These are phyloP conservation scores for Barnettozyma wickerhamii DNA, from an alignment of 805 yeast species.

Conservation along the genomic window DNA sequence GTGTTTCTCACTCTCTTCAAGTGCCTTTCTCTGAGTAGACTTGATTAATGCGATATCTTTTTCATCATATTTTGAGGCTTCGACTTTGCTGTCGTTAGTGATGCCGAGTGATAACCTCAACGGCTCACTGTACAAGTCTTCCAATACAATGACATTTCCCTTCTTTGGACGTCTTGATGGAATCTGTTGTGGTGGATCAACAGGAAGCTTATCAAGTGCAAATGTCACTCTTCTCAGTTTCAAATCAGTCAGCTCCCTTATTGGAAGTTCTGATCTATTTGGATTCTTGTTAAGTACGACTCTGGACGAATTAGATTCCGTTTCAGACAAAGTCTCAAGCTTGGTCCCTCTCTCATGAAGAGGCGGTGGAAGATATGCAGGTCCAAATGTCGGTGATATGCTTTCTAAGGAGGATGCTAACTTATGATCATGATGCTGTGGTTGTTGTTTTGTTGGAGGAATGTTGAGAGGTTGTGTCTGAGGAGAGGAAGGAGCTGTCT, in stretches of 20 bases:
- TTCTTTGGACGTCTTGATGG: slow-evolving; percentile 79
- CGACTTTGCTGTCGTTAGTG: slow-evolving; percentile 37
- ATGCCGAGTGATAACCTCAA: slow-evolving; percentile 67
- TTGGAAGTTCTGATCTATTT: slow-evolving; percentile 32
- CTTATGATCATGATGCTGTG: background rate
- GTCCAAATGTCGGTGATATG: slow-evolving; percentile 13
- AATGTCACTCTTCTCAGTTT: slow-evolving; percentile 65
- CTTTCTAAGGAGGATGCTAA: slow-evolving; percentile 14
- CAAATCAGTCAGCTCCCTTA: slow-evolving; percentile 25
- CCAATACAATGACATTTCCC: slow-evolving; percentile 74
- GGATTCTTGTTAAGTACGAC: slow-evolving; percentile 44
- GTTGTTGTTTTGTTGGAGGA: slow-evolving; percentile 11
- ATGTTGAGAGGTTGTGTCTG: slow-evolving; percentile 16
- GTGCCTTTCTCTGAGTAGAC: slow-evolving; percentile 51
- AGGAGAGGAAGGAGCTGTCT: slow-evolving; percentile 17
- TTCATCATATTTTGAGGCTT: slow-evolving; percentile 21
- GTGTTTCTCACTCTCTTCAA: slow-evolving; percentile 62
- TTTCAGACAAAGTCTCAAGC: slow-evolving; percentile 4
- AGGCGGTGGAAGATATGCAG: slow-evolving; percentile 5
- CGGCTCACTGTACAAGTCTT: slow-evolving; percentile 53
- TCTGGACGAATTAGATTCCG: slow-evolving; percentile 17
- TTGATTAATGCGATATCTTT: slow-evolving; percentile 51
- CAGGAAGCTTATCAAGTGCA: slow-evolving; percentile 64
- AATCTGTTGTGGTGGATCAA: slow-evolving; percentile 92
- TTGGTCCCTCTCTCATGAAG: slow-evolving; percentile 7